phyloP scores from a whole-genome alignment of 1,284 basidiomycete species.

The Cutaneotrichosporon sp. region DNA sequence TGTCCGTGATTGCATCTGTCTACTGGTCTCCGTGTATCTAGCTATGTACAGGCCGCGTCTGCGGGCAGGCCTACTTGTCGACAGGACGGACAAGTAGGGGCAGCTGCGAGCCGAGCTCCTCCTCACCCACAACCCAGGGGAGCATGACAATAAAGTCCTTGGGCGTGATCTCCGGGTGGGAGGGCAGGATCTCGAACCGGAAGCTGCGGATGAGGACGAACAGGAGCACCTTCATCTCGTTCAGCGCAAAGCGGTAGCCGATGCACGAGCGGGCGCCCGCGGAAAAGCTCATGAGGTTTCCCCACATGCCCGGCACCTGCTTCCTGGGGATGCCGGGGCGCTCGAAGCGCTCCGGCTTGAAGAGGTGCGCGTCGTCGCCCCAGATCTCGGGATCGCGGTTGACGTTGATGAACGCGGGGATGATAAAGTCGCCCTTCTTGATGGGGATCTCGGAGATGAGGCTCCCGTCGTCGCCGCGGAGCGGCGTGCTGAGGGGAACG shows the following conservation, averaged over 20 bases:
- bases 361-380: conserved; percentile 66
- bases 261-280: conserved; percentile 12
- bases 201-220: conserved; percentile 61
- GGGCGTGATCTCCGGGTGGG: conserved; percentile 39
- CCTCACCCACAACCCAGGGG: conserved; percentile 49
- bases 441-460: conserved; percentile 45
- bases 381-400: conserved; percentile 13
- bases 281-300: conserved; percentile 38
- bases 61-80: background rate
- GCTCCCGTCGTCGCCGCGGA: conserved; percentile 49
- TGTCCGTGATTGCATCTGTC: no score
- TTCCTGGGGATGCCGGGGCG: conserved; percentile 34
- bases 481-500: conserved; percentile 61
- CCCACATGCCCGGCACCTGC: conserved; percentile 64
- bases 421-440: conserved; percentile 39
- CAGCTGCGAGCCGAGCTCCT: conserved; percentile 50
- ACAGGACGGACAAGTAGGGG: conserved; percentile 32
- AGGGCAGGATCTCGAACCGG: conserved; percentile 53
- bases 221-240: conserved; percentile 63
- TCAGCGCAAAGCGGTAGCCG: conserved; percentile 66
- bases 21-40: no score
- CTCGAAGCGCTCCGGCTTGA: conserved; percentile 54
- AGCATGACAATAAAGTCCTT: conserved; percentile 47
- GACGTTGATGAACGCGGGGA: conserved; percentile 56
- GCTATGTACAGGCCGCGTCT: no score